Percentiles rank a stretch among this genome's conserved stretches.
Evolutionary conservation across 1,284 basidiomycete species (phyloP).

Genomic region (Neotropicomus parvogracilis): DNA sequence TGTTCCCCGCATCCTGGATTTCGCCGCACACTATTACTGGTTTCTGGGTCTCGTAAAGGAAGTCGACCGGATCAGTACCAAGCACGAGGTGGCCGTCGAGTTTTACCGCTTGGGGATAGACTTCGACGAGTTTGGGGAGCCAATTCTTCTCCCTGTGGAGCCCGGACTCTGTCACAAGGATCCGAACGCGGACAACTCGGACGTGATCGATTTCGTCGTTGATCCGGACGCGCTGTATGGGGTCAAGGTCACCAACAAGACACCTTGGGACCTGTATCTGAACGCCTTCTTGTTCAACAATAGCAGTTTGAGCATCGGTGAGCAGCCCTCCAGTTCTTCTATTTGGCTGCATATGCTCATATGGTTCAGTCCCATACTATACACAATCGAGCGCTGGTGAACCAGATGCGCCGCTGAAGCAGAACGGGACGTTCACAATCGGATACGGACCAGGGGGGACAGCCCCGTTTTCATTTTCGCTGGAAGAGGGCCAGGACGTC

Average conservation of each 20-base stretch:
- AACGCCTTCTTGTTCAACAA: constrained; percentile 27
- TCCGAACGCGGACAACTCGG: not conserved
- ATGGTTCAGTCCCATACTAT: constrained; percentile 12
- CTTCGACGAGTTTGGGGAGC: not conserved
- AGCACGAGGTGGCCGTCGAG: not conserved
- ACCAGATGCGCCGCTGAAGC: constrained; percentile 9
- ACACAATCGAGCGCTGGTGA: constrained; percentile 3
- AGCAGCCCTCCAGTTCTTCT: not conserved
- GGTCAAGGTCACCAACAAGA: constrained; percentile 14
- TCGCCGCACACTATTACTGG: constrained; percentile 4
- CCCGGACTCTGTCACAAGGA: not conserved
- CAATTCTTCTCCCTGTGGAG: not conserved
- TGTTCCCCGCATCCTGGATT: not conserved
- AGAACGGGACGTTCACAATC: constrained; percentile 8
- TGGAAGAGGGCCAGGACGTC: constrained; percentile 12
- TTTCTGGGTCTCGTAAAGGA: not conserved
- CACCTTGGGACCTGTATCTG: constrained; percentile 17
- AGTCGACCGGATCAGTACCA: too few relatives aligned
- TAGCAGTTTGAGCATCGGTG: constrained; percentile 18
- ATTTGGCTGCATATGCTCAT: not conserved
- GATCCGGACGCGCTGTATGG: not conserved
- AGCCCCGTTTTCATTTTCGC: constrained; percentile 2
- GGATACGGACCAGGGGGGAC: constrained; percentile 19
- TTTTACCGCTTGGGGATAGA: not conserved
- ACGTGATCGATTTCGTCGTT: not conserved